Percentiles rank a stretch among this genome's conserved stretches.
phyloP scores from a whole-genome alignment of 2,329 filamentous ascomycete species.

The Phoma sp. region DNA sequence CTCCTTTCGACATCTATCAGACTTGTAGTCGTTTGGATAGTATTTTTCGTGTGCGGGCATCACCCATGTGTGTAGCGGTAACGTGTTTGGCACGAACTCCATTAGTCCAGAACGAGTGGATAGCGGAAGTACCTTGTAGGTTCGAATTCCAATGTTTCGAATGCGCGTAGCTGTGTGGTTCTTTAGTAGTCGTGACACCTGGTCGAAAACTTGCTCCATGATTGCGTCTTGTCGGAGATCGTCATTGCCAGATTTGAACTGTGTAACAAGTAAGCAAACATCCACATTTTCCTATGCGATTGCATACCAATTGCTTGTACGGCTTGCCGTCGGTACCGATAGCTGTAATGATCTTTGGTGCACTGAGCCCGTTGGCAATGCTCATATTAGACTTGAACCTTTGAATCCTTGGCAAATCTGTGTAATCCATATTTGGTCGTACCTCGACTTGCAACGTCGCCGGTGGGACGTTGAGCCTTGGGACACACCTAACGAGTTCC shows the following conservation, averaged over 20 bases:
- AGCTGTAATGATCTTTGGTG: conserved; percentile 90
- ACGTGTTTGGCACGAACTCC: conserved; percentile 94
- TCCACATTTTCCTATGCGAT: no score
- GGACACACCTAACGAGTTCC: conserved; percentile 67
- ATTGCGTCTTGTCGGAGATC: conserved; percentile 95
- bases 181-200: conserved; percentile 88
- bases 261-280: conserved; percentile 37
- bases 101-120: conserved; percentile 88
- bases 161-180: conserved; percentile 87
- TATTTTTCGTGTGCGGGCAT: conserved; percentile 90
- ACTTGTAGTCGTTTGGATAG: conserved; percentile 82
- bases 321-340: conserved; percentile 76
- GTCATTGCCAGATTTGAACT: conserved; percentile 93
- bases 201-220: conserved; percentile 99
- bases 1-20: conserved; percentile 75
- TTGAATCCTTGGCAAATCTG: conserved; percentile 73
- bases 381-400: conserved; percentile 77
- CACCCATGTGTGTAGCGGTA: conserved; percentile 89
- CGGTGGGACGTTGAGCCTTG: conserved; percentile 76
- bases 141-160: conserved; percentile 86
- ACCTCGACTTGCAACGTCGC: conserved; percentile 87
- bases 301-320: conserved; percentile 80
- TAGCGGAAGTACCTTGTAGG: conserved; percentile 94
- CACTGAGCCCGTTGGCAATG: conserved; percentile 88
- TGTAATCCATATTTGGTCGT: conserved; percentile 76